Percentiles rank a stretch among this genome's conserved stretches.
Conservation (phyloP, 257 asterid species). For the Solanum rostratum region DNA sequence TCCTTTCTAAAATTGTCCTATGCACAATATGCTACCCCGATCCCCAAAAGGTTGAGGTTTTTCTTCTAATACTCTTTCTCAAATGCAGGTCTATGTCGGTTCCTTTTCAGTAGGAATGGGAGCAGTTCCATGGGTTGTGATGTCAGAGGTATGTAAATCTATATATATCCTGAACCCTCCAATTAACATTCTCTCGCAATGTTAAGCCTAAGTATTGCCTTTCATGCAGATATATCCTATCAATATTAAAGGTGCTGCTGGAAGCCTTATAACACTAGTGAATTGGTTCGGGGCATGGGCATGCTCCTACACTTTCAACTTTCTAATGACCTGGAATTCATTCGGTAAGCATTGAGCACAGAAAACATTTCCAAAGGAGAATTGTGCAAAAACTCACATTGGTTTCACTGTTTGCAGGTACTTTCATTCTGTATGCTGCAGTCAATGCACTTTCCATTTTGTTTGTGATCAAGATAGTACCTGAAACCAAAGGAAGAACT, state of each 20-base stretch:
- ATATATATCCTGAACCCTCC: not conserved
- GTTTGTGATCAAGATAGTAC: constrained; percentile 67
- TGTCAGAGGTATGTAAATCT: constrained; percentile 68
- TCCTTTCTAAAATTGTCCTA: not conserved
- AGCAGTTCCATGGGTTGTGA: constrained; percentile 98
- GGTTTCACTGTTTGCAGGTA: constrained; percentile 39
- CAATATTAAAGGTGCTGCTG: constrained; percentile 87
- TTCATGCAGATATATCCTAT: constrained; percentile 69
- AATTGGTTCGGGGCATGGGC: constrained; percentile 98
- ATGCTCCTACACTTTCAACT: constrained; percentile 83
- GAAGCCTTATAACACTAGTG: constrained; percentile 81
- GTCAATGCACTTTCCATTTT: constrained; percentile 55
- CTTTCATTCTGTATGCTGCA: constrained; percentile 66
- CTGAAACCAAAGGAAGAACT: constrained; percentile 90
- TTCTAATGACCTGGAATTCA: constrained; percentile 87
- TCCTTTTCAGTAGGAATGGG: constrained; percentile 92
- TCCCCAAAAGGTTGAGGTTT: not conserved
- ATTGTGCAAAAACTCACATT: not conserved
- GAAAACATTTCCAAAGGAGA: not conserved
- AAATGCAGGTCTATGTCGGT: constrained; percentile 63
- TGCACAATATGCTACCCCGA: not conserved
- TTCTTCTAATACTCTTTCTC: not conserved
- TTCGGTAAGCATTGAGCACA: constrained; percentile 26
- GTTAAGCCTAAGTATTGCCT: not conserved
- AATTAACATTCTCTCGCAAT: not conserved